phyloP scores from a whole-genome alignment of 371 early-diverging fungal species.

The Rhizopus sp. region DNA sequence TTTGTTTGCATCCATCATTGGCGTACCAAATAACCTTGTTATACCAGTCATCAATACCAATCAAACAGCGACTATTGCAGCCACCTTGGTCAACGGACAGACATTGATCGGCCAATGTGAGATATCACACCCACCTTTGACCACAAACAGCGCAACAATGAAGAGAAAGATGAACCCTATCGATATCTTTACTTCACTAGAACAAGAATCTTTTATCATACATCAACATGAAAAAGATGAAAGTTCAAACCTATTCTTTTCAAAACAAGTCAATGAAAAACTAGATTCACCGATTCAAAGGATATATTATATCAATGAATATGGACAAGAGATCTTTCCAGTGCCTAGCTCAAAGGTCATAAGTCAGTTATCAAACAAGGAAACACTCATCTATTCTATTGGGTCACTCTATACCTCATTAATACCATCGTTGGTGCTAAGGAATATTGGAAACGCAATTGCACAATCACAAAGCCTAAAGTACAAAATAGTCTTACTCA shows the following conservation, averaged over 20 bases:
- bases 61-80: slow-evolving; percentile 66
- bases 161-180: slow-evolving; percentile 32
- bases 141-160: background rate
- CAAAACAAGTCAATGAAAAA: slow-evolving; percentile 47
- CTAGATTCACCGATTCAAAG: slow-evolving; percentile 59
- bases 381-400: slow-evolving; percentile 65
- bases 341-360: slow-evolving; percentile 66
- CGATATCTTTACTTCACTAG: slow-evolving; percentile 44
- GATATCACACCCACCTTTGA: slow-evolving; percentile 62
- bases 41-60: slow-evolving; percentile 67
- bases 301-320: slow-evolving; percentile 70
- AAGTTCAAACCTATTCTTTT: slow-evolving; percentile 55
- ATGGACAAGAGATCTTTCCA: slow-evolving; percentile 73
- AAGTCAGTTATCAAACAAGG: slow-evolving; percentile 51
- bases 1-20: slow-evolving; percentile 64
- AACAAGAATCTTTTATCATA: slow-evolving; percentile 32
- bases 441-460: slow-evolving; percentile 66
- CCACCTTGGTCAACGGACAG: slow-evolving; percentile 56
- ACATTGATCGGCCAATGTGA: slow-evolving; percentile 69
- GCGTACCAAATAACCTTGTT: slow-evolving; percentile 66
- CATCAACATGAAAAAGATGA: slow-evolving; percentile 20
- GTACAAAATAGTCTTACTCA: slow-evolving; percentile 68
- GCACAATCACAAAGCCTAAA: slow-evolving; percentile 55
- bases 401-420: slow-evolving; percentile 77
- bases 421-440: slow-evolving; percentile 68